phyloP scores from a whole-genome alignment of 352 stramenopile species.

The Phytophthora pistaciae region DNA sequence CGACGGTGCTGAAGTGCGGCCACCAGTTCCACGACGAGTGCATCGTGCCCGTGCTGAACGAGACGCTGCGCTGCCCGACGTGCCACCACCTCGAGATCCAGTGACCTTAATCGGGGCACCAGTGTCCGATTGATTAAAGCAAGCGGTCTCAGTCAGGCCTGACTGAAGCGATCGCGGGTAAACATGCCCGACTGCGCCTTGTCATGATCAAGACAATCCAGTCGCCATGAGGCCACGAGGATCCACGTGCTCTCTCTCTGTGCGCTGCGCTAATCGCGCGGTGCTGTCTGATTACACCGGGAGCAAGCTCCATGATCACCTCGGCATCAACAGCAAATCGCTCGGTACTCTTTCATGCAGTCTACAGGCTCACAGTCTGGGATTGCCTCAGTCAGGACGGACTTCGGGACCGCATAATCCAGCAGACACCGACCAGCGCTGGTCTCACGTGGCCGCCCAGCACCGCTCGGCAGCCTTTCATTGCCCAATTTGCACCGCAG shows the following conservation, averaged over 20 bases:
- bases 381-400: slow-evolving; percentile 17
- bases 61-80: slow-evolving; percentile 40
- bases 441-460: slow-evolving; percentile 8
- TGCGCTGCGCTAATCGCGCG: slow-evolving; percentile 16
- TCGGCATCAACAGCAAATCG: slow-evolving; percentile 22
- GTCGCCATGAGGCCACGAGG: slow-evolving; percentile 9
- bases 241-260: slow-evolving; percentile 8
- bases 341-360: slow-evolving; percentile 9
- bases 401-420: slow-evolving; percentile 25
- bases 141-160: no score
- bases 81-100: slow-evolving; percentile 47
- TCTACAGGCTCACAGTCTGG: neutral
- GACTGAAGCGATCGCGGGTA: neutral
- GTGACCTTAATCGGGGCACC: slow-evolving; percentile 1
- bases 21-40: slow-evolving; percentile 54
- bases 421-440: slow-evolving; percentile 13
- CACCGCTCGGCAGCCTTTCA: slow-evolving; percentile 13
- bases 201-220: slow-evolving; percentile 18
- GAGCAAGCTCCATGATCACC: slow-evolving; percentile 13
- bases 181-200: slow-evolving; percentile 1
- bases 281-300: slow-evolving; percentile 23
- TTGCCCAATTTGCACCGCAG: slow-evolving; percentile 27
- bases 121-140: neutral
- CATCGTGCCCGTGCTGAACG: slow-evolving; percentile 48
- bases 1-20: slow-evolving; percentile 40